Evolutionary conservation across 306 rosid genomes (phyloP).

Genomic region (Erythrophleum fordii): DNA sequence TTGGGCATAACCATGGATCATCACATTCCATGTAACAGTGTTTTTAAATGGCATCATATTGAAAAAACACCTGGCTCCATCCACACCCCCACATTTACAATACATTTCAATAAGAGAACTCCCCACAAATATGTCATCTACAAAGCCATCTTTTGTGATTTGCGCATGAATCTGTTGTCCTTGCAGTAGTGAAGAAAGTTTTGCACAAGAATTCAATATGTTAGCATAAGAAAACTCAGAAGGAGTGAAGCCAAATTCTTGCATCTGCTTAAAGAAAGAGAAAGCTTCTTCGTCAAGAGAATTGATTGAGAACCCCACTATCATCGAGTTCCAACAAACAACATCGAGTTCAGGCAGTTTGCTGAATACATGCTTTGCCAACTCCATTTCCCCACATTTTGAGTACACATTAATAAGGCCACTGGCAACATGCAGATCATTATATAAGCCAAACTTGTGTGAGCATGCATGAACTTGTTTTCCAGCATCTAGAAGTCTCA

Average conservation of each 20-base stretch:
- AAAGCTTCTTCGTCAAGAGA: constrained; percentile 71
- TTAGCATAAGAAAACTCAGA: constrained; percentile 74
- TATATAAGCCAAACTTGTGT: constrained; percentile 47
- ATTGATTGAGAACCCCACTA: constrained; percentile 65
- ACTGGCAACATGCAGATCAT: constrained; percentile 67
- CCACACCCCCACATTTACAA: constrained; percentile 72
- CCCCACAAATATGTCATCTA: constrained; percentile 65
- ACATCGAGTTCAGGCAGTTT: constrained; percentile 59
- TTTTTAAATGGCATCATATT: constrained; percentile 59
- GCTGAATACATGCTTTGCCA: constrained; percentile 56
- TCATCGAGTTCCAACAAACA: constrained; percentile 87
- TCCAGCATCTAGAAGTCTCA: constrained; percentile 61
- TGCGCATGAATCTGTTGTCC: constrained; percentile 73
- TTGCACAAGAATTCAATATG: constrained; percentile 63
- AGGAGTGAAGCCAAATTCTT: constrained; percentile 51
- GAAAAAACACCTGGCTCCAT: constrained; percentile 55
- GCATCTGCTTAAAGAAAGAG: constrained; percentile 59
- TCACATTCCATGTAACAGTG: constrained; percentile 76
- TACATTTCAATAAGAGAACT: constrained; percentile 80
- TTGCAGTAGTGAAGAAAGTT: constrained; percentile 67
- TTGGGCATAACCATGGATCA: constrained; percentile 88
- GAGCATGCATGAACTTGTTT: constrained; percentile 72
- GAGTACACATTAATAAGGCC: constrained; percentile 74
- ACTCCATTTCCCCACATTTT: constrained; percentile 68
- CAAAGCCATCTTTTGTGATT: constrained; percentile 67